A percentile compares a stretch with the other conserved stretches of the same genome.
phyloP scores from a whole-genome alignment of 352 stramenopile species.

The Phytophthora pinifolia region DNA sequence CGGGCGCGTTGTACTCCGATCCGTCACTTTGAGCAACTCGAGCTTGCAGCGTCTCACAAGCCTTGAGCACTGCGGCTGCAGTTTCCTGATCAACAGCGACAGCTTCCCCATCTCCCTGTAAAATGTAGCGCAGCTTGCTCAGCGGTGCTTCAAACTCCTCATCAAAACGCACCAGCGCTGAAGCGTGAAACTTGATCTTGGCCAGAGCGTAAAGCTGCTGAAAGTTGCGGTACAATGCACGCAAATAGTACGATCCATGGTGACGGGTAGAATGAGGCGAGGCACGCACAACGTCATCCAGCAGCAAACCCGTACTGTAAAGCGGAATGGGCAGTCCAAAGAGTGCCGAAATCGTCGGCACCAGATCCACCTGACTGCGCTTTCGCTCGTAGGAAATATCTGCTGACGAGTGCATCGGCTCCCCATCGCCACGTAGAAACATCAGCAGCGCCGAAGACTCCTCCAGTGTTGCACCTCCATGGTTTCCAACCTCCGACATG shows the following conservation, averaged over 20 bases:
- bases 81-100: conserved; percentile 6
- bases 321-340: conserved; percentile 71
- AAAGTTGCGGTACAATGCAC: conserved; percentile 57
- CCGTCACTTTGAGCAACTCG: conserved; percentile 64
- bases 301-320: conserved; percentile 64
- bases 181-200: conserved; percentile 47
- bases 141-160: conserved; percentile 30
- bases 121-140: conserved; percentile 8
- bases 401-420: conserved; percentile 11
- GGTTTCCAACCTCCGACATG: conserved; percentile 89
- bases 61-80: conserved; percentile 26
- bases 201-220: conserved; percentile 56
- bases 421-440: conserved; percentile 62
- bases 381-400: conserved; percentile 20
- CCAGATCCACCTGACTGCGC: conserved; percentile 75
- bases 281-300: conserved; percentile 56
- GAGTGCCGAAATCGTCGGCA: conserved; percentile 77
- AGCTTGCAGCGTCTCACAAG: conserved; percentile 49
- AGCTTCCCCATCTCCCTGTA: conserved; percentile 8
- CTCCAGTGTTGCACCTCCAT: conserved; percentile 82
- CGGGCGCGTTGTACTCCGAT: conserved; percentile 64
- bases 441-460: conserved; percentile 83
- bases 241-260: conserved; percentile 20
- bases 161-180: conserved; percentile 31
- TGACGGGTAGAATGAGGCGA: conserved; percentile 13